Evolutionary conservation across 768 basidiomycete genomes (phyloP).

Genomic region (Tylopilus sp.): DNA sequence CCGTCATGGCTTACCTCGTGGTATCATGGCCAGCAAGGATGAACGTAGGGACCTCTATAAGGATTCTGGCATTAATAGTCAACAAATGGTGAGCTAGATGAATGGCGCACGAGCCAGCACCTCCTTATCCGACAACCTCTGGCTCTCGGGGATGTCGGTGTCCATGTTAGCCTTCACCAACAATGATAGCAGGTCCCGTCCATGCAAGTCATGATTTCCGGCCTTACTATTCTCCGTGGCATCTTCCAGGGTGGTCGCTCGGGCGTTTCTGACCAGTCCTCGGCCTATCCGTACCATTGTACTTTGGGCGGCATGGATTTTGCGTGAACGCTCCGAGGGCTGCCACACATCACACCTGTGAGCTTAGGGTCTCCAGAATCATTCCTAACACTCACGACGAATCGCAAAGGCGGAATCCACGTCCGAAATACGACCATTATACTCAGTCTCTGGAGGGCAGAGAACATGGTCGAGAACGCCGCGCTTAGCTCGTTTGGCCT

Average conservation of each 20-base stretch:
- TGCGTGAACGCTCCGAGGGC: neutral
- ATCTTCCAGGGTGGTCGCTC: neutral
- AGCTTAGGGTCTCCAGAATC: neutral
- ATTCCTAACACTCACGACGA: neutral
- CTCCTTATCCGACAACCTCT: too few relatives aligned
- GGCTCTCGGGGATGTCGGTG: neutral
- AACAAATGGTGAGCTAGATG: too few relatives aligned
- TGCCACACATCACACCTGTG: neutral
- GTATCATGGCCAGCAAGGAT: too few relatives aligned
- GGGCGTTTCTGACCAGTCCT: neutral
- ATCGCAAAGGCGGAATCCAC: neutral
- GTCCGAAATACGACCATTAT: neutral
- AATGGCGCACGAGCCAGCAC: too few relatives aligned
- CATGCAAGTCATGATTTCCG: neutral
- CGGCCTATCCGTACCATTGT: neutral
- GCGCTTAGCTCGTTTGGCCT: slow-evolving; percentile 29
- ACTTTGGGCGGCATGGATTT: neutral
- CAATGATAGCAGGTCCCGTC: neutral
- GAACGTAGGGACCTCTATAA: too few relatives aligned
- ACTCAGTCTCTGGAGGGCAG: neutral
- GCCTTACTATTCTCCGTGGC: neutral
- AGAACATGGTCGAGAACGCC: slow-evolving; percentile 30
- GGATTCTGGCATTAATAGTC: too few relatives aligned
- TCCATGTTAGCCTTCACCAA: neutral
- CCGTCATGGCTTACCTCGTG: too few relatives aligned